These are phyloP conservation scores for Arthrobotrys megalospora DNA, from an alignment of 2,329 filamentous ascomycete species.

Conservation along the genomic window DNA sequence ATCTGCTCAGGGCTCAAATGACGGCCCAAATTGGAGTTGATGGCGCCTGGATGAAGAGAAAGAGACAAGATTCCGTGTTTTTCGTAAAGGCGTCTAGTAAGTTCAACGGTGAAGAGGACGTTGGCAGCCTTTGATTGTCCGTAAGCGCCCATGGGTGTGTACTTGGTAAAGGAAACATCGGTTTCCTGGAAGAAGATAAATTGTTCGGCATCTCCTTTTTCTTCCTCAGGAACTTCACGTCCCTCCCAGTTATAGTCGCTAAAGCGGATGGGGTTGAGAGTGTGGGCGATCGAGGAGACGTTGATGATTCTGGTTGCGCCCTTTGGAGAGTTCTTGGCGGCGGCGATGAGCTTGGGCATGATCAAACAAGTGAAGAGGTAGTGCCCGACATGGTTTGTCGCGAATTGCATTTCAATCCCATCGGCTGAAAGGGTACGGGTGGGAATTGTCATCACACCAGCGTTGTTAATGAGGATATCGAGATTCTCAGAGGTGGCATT, in stretches of 20 bases:
- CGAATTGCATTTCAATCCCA: slow-evolving; percentile 67
- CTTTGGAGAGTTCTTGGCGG: slow-evolving; percentile 52
- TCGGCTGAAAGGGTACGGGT: slow-evolving; percentile 65
- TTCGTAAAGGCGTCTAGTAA: slow-evolving; percentile 66
- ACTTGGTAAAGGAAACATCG: slow-evolving; percentile 61
- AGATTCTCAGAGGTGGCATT: slow-evolving; percentile 66
- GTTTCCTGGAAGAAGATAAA: slow-evolving; percentile 20
- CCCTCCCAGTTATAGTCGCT: slow-evolving; percentile 70
- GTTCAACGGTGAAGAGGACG: slow-evolving; percentile 69
- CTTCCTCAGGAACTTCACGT: slow-evolving; percentile 40
- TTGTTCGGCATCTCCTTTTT: slow-evolving; percentile 37
- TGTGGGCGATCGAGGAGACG: slow-evolving; percentile 69
- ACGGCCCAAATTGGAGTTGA: slow-evolving; percentile 36
- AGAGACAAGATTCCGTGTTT: slow-evolving; percentile 67
- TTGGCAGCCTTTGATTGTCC: slow-evolving; percentile 72
- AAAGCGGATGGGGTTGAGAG: slow-evolving; percentile 68
- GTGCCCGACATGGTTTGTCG: slow-evolving; percentile 67
- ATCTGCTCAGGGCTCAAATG: slow-evolving; percentile 12
- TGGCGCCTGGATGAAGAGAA: slow-evolving; percentile 68
- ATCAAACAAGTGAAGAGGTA: slow-evolving; percentile 68
- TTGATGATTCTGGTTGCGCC: slow-evolving; percentile 67
- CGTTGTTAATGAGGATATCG: slow-evolving; percentile 69
- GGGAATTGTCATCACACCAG: slow-evolving; percentile 66
- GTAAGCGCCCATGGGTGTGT: slow-evolving; percentile 69
- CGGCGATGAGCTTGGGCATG: slow-evolving; percentile 64